Percentiles rank a stretch among this genome's conserved stretches.
These are phyloP conservation scores for Begonia loranthoides DNA, from an alignment of 306 rosid species.

Conservation along the genomic window DNA sequence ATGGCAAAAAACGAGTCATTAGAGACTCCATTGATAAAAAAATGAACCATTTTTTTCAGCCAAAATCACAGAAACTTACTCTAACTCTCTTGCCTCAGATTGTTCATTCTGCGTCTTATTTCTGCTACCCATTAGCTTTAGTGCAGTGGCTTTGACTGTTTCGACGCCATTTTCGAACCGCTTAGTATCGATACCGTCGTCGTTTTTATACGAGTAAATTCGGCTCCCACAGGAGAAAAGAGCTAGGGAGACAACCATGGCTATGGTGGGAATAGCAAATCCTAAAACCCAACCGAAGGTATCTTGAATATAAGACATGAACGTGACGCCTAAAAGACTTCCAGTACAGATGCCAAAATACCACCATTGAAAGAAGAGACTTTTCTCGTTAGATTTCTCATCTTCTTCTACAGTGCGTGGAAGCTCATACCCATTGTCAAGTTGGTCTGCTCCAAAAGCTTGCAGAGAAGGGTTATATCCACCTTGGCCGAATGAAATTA, in stretches of 20 bases:
- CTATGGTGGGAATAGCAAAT: constrained; percentile 65
- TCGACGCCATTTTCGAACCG: constrained; percentile 21
- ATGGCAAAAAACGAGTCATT: too few relatives aligned
- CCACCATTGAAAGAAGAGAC: constrained; percentile 73
- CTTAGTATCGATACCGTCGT: constrained; percentile 8
- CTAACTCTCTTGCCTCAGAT: constrained; percentile 46
- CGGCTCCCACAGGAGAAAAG: constrained; percentile 57
- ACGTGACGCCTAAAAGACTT: constrained; percentile 66
- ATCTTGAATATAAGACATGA: constrained; percentile 92
- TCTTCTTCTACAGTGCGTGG: constrained; percentile 40
- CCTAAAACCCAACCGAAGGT: constrained; percentile 86
- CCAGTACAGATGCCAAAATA: constrained; percentile 89
- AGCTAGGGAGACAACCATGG: constrained; percentile 42
- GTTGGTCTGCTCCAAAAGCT: constrained; percentile 32
- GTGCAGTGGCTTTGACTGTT: constrained; percentile 34
- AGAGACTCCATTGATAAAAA: too few relatives aligned
- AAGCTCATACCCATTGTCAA: constrained; percentile 56
- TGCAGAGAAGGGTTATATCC: constrained; percentile 85
- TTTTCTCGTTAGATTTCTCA: constrained; percentile 27
- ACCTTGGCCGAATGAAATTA: constrained; percentile 80
- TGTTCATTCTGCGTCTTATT: constrained; percentile 26
- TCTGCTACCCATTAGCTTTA: constrained; percentile 34
- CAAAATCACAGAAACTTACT: constrained; percentile 36
- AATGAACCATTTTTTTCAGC: too few relatives aligned
- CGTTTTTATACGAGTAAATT: constrained; percentile 38